Conservation (phyloP, 1,139 yeast genomes). For the Fermentozyma sake region DNA sequence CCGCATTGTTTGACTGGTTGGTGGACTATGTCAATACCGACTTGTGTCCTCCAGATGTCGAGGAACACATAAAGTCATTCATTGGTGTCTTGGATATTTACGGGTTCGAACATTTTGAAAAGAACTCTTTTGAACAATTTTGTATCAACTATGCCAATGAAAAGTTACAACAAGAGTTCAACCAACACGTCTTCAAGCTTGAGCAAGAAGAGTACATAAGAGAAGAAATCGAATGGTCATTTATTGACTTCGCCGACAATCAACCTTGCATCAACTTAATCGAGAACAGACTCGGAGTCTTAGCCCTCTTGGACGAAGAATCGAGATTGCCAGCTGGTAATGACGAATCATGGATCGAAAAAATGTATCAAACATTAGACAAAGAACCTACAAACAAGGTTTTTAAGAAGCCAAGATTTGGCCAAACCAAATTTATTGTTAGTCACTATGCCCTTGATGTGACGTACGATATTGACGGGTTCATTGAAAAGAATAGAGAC, state of each 20-base stretch:
- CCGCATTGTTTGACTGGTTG: conserved; percentile 93
- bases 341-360: conserved; percentile 89
- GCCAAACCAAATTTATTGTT: conserved; percentile 85
- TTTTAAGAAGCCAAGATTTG: conserved; percentile 92
- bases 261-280: conserved; percentile 95
- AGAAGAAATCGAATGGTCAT: conserved; percentile 95
- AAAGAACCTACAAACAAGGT: conserved; percentile 74
- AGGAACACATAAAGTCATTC: conserved; percentile 57
- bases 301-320: conserved; percentile 90
- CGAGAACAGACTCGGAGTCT: conserved; percentile 84
- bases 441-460: conserved; percentile 95
- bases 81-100: conserved; percentile 97
- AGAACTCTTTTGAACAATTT: conserved; percentile 93
- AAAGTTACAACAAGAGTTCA: conserved; percentile 94
- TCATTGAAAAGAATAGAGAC: conserved; percentile 94
- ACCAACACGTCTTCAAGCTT: conserved; percentile 93
- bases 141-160: conserved; percentile 98
- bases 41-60: conserved; percentile 71
- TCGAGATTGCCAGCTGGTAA: conserved; percentile 91
- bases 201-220: conserved; percentile 93
- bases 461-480: conserved; percentile 87
- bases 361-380: conserved; percentile 81
- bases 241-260: conserved; percentile 92
- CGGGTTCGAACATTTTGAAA: conserved; percentile 94
- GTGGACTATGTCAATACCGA: conserved; percentile 79